These are phyloP conservation scores for Ceraceosorus guamensis DNA, from an alignment of 1,284 basidiomycete species.

Conservation along the genomic window DNA sequence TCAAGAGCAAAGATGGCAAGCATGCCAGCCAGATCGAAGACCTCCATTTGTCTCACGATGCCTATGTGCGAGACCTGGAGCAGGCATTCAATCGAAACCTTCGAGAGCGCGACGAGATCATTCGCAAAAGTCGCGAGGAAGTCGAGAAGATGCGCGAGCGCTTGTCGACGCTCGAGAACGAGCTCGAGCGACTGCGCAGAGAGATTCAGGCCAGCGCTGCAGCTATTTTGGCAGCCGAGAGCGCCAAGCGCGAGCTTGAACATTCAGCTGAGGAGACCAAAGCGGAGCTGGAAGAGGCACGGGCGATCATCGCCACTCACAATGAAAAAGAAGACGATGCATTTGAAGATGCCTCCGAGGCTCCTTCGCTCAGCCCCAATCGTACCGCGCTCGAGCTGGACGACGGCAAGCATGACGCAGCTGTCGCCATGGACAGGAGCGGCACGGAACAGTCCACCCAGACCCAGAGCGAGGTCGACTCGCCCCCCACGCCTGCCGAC, in stretches of 20 bases:
- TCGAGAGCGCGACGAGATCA: background rate
- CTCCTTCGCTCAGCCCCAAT: too few species aligned
- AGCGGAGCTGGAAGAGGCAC: constrained; percentile 5
- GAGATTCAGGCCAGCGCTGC: constrained; percentile 13
- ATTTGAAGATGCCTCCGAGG: constrained; percentile 8
- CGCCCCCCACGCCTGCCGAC: background rate
- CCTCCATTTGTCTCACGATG: constrained; percentile 19
- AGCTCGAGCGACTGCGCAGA: constrained; percentile 22
- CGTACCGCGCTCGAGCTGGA: too few species aligned
- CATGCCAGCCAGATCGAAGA: constrained; percentile 22
- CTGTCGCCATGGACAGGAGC: constrained; percentile 21
- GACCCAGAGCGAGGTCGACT: background rate
- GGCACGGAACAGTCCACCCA: constrained; percentile 14
- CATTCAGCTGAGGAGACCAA: constrained; percentile 14
- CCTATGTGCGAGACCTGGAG: background rate
- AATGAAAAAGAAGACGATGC: constrained; percentile 7
- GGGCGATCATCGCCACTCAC: background rate
- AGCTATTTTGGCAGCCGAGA: constrained; percentile 9
- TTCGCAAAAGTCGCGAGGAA: constrained; percentile 5
- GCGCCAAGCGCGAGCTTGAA: constrained; percentile 11
- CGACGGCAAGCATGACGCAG: constrained; percentile 4
- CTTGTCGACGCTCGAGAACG: constrained; percentile 3
- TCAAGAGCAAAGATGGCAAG: constrained; percentile 23
- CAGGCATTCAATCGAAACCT: background rate
- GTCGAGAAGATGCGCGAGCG: constrained; percentile 16